Evolutionary conservation across 2,329 filamentous ascomycete species (phyloP).

Genomic region (Cercospora sp.): DNA sequence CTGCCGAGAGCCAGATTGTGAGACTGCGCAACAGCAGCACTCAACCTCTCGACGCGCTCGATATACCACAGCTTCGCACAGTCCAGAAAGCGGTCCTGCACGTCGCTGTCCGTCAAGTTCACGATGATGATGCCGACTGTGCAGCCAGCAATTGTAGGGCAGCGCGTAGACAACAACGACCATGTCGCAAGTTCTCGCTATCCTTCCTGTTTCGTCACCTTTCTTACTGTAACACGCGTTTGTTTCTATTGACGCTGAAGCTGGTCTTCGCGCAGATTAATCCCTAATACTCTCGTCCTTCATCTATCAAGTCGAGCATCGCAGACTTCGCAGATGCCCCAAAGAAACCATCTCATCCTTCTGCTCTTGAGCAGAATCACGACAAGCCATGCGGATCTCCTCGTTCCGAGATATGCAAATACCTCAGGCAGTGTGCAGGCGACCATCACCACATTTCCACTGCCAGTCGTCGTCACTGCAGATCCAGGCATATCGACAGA

Average conservation of each 20-base stretch:
- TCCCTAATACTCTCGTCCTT: slow-evolving; percentile 10
- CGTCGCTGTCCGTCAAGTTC: background rate
- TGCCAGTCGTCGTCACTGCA: background rate
- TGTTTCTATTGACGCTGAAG: slow-evolving; percentile 28
- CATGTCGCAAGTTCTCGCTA: background rate
- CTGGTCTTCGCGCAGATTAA: slow-evolving; percentile 32
- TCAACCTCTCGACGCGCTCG: slow-evolving; percentile 28
- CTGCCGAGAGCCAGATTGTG: background rate
- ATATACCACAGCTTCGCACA: slow-evolving; percentile 29
- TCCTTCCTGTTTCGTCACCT: slow-evolving; percentile 8
- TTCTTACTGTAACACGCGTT: slow-evolving; percentile 17
- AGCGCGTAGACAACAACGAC: background rate
- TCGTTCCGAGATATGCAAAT: slow-evolving; percentile 20
- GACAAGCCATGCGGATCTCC: slow-evolving; percentile 17
- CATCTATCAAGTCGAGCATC: background rate
- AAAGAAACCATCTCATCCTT: slow-evolving; percentile 15
- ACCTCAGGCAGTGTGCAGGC: background rate
- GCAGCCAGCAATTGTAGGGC: background rate
- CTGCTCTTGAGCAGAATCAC: slow-evolving; percentile 17
- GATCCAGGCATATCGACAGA: background rate
- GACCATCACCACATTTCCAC: background rate
- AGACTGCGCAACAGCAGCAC: slow-evolving; percentile 19
- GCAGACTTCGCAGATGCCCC: slow-evolving; percentile 16
- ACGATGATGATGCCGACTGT: background rate
- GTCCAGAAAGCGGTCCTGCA: slow-evolving; percentile 12